These are phyloP conservation scores for Macrolepiota albuminosa DNA, from an alignment of 768 basidiomycete species.

Conservation along the genomic window DNA sequence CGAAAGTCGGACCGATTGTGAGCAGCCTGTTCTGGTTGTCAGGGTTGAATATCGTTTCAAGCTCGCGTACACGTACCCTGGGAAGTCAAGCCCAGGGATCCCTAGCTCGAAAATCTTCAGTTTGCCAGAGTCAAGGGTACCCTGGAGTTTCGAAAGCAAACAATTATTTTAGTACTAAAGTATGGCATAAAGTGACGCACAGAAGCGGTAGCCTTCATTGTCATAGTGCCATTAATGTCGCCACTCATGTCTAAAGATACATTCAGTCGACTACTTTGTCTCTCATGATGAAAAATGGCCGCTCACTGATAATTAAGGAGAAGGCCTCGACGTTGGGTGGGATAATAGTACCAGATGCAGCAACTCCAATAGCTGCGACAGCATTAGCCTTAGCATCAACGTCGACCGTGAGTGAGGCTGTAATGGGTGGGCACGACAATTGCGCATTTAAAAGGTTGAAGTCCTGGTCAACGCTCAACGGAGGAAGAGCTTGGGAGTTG, in stretches of 20 bases:
- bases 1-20: constrained; percentile 43
- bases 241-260: constrained; percentile 28
- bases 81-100: constrained; percentile 46
- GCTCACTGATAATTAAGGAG: constrained; percentile 29
- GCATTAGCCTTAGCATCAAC: constrained; percentile 22
- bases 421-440: constrained; percentile 19
- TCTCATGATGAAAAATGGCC: background rate
- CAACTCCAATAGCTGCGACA: constrained; percentile 22
- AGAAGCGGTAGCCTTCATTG: constrained; percentile 30
- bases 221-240: constrained; percentile 33
- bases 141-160: constrained; percentile 15
- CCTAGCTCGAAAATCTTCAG: constrained; percentile 35
- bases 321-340: constrained; percentile 27
- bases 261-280: background rate
- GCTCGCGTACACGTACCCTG: constrained; percentile 30
- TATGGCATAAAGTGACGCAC: constrained; percentile 16
- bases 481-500: constrained; percentile 24
- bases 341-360: constrained; percentile 20
- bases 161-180: too few species aligned
- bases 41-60: background rate
- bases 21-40: constrained; percentile 30
- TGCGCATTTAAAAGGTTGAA: constrained; percentile 24
- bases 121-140: constrained; percentile 37
- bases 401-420: constrained; percentile 14
- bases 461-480: constrained; percentile 27